Conservation (phyloP, 768 basidiomycete genomes). For the Agrocybe praecox region DNA sequence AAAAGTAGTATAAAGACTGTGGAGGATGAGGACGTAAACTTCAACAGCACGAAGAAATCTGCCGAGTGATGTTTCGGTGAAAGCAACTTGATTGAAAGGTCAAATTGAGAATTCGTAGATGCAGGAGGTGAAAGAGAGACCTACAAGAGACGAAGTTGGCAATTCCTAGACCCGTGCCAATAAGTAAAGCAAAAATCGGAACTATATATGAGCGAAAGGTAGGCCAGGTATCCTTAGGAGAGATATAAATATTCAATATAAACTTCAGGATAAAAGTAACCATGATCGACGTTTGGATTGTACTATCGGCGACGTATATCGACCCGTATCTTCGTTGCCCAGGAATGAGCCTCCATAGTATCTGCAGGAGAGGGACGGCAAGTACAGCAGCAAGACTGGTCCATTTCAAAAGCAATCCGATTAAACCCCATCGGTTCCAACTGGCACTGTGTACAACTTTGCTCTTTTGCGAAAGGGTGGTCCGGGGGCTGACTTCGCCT, state of each 20-base stretch:
- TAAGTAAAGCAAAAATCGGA: slow-evolving; percentile 51
- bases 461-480: neutral
- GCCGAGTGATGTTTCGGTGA: slow-evolving; percentile 72
- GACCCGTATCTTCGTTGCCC: slow-evolving; percentile 39
- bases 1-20: slow-evolving; percentile 48
- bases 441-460: slow-evolving; percentile 51
- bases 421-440: slow-evolving; percentile 66
- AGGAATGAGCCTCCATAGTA: slow-evolving; percentile 58
- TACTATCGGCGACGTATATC: slow-evolving; percentile 60
- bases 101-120: neutral
- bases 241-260: slow-evolving; percentile 55
- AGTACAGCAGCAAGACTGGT: slow-evolving; percentile 45
- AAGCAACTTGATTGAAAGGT: slow-evolving; percentile 47
- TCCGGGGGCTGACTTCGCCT: slow-evolving; percentile 28
- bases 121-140: slow-evolving; percentile 27
- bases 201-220: slow-evolving; percentile 48
- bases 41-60: slow-evolving; percentile 67
- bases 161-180: slow-evolving; percentile 55
- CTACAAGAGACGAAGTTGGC: slow-evolving; percentile 61
- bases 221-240: slow-evolving; percentile 41
- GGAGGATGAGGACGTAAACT: slow-evolving; percentile 63
- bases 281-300: slow-evolving; percentile 60
- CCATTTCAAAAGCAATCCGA: slow-evolving; percentile 57
- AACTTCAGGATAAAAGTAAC: slow-evolving; percentile 65
- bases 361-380: slow-evolving; percentile 57